phyloP scores from a whole-genome alignment of 2,329 filamentous ascomycete genomes.

The Penicillium sp. region DNA sequence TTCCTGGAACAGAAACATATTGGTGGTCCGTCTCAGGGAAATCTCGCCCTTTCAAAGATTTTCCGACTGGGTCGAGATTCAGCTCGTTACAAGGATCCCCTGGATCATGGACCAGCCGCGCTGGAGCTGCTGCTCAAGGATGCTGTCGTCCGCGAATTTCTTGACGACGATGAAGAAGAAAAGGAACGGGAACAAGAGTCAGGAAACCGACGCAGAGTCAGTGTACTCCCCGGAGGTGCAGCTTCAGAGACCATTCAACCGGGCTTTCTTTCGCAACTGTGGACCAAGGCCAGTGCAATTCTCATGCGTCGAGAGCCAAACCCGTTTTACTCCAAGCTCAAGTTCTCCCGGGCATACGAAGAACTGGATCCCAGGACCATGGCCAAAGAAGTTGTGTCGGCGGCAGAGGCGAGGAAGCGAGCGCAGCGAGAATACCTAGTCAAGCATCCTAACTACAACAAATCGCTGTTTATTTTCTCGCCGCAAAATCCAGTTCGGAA shows the following conservation, averaged over 20 bases:
- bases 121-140: conserved; percentile 97
- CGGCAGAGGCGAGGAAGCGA: conserved; percentile 75
- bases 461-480: conserved; percentile 80
- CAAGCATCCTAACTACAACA: conserved; percentile 87
- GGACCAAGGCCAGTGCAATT: conserved; percentile 57
- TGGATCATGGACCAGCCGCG: conserved; percentile 87
- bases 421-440: conserved; percentile 88
- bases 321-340: conserved; percentile 85
- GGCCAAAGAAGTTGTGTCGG: conserved; percentile 84
- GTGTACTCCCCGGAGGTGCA: conserved; percentile 26
- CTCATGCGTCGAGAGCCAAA: conserved; percentile 74
- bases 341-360: conserved; percentile 68
- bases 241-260: conserved; percentile 50
- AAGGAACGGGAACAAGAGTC: conserved; percentile 23
- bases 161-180: conserved; percentile 65
- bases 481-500: conserved; percentile 74
- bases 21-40: conserved; percentile 63
- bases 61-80: conserved; percentile 61
- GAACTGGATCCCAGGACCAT: conserved; percentile 79
- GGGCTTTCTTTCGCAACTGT: conserved; percentile 59
- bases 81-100: conserved; percentile 68
- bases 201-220: conserved; percentile 25
- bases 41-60: conserved; percentile 61
- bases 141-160: conserved; percentile 88
- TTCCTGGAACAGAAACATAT: conserved; percentile 91